Evolutionary conservation across 176 grass and related monocot genomes (phyloP).

Genomic region (Triticum urartu): DNA sequence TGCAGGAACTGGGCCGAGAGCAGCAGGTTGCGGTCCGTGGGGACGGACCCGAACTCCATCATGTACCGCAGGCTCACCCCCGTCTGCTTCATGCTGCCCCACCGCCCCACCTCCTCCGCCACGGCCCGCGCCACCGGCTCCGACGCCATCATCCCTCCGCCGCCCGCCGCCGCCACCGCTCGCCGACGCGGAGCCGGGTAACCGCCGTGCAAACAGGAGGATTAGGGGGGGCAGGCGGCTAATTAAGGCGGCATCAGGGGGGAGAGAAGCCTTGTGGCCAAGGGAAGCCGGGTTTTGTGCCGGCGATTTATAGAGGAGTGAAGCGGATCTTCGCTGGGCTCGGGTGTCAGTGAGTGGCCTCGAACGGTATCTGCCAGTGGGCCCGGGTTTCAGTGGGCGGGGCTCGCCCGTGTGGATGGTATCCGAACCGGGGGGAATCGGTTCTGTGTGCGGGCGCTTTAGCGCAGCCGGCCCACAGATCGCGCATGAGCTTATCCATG

Average conservation of each 20-base stretch:
- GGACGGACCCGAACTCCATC: slow-evolving; percentile 91
- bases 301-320: slow-evolving; percentile 18
- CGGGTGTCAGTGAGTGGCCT: not conserved
- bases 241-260: not conserved
- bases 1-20: slow-evolving; percentile 93
- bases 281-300: not conserved
- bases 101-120: slow-evolving; percentile 78
- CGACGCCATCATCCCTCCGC: slow-evolving; percentile 41
- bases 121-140: slow-evolving; percentile 60
- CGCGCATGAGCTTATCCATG: slow-evolving; percentile 16
- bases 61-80: slow-evolving; percentile 93
- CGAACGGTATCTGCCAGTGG: not conserved
- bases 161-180: not conserved
- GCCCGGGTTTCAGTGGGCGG: not conserved
- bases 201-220: not conserved
- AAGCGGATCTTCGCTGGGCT: not conserved
- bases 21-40: slow-evolving; percentile 63
- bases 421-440: not conserved
- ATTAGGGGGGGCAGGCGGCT: not conserved
- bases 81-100: slow-evolving; percentile 89
- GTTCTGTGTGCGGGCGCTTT: not conserved
- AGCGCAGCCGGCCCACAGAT: slow-evolving; percentile 10
- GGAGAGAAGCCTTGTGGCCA: not conserved
- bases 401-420: not conserved
- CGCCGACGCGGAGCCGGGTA: not conserved